Conservation (phyloP, 2,329 filamentous ascomycete species). For the Zelopaecilomyces penicillatus region DNA sequence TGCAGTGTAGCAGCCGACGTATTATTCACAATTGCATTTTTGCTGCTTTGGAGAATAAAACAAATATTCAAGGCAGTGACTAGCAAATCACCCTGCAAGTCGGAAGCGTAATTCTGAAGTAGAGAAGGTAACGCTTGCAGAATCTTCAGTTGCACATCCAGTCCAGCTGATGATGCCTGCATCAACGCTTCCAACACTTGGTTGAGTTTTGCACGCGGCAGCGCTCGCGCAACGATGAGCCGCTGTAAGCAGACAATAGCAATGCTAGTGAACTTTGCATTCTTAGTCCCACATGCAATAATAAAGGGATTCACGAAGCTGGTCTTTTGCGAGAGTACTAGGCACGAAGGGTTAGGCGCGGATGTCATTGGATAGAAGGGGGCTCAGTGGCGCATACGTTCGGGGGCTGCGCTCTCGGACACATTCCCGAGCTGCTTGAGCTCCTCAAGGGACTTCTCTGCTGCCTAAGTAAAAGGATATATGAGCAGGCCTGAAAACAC, state of each 20-base stretch:
- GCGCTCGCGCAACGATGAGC: conserved; percentile 70
- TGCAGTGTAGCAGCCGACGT: conserved; percentile 95
- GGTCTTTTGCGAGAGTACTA: conserved; percentile 73
- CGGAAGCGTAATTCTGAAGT: conserved; percentile 78
- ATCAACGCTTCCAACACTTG: conserved; percentile 83
- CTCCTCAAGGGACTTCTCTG: conserved; percentile 88
- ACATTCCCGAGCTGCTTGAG: conserved; percentile 48
- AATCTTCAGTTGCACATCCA: conserved; percentile 94
- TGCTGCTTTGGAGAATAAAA: conserved; percentile 81
- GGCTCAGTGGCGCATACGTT: conserved; percentile 20
- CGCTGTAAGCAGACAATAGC: conserved; percentile 84
- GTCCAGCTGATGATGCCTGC: conserved; percentile 68
- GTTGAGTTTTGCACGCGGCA: conserved; percentile 70
- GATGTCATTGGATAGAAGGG: conserved; percentile 5
- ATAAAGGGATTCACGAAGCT: conserved; percentile 91
- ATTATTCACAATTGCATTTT: conserved; percentile 88
- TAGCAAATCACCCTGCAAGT: conserved; percentile 73
- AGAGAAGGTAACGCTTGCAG: conserved; percentile 84
- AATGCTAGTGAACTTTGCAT: conserved; percentile 81
- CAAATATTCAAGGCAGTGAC: conserved; percentile 82
- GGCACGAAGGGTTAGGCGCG: conserved; percentile 14
- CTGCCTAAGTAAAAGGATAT: conserved; percentile 49
- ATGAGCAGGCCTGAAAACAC: not conserved
- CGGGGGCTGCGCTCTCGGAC: conserved; percentile 30
- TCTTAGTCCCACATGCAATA: conserved; percentile 82